Conservation (phyloP, 2,329 filamentous ascomycete genomes). For the Chrysoporthe austroafricana region DNA sequence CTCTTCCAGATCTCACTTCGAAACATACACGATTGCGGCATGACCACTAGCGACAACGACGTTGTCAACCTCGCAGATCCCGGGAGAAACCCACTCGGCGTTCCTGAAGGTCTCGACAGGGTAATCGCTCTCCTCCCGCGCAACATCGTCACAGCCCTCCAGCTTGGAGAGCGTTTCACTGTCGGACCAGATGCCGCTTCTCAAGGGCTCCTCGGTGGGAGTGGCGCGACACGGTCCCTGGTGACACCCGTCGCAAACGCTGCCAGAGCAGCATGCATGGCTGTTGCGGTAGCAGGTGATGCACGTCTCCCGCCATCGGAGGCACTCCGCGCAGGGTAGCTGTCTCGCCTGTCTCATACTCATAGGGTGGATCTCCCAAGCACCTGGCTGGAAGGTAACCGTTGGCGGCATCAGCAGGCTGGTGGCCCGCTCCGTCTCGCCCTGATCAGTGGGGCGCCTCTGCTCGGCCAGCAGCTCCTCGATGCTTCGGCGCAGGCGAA, state of each 20-base stretch:
- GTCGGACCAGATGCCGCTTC: neutral
- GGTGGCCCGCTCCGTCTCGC: neutral
- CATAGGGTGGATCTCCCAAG: neutral
- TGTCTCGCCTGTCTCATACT: neutral
- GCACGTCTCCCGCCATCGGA: neutral
- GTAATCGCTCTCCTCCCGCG: no score
- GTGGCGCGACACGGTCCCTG: neutral
- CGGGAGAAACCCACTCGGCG: neutral
- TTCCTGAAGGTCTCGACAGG: neutral
- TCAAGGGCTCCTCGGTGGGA: neutral
- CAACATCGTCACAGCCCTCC: neutral
- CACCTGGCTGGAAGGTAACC: neutral
- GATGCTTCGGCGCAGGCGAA: neutral
- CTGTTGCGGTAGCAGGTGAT: neutral
- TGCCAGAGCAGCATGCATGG: neutral
- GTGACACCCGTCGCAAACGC: slow-evolving; percentile 1
- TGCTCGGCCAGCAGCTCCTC: neutral
- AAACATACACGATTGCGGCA: neutral
- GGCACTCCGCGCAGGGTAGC: neutral
- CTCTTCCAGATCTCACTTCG: neutral
- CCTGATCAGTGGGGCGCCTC: neutral
- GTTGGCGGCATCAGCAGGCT: no score
- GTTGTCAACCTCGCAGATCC: neutral
- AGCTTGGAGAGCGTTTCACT: neutral
- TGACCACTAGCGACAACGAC: neutral